Evolutionary conservation across 2,329 filamentous ascomycete species (phyloP).

Genomic region (Cercospora zeina): DNA sequence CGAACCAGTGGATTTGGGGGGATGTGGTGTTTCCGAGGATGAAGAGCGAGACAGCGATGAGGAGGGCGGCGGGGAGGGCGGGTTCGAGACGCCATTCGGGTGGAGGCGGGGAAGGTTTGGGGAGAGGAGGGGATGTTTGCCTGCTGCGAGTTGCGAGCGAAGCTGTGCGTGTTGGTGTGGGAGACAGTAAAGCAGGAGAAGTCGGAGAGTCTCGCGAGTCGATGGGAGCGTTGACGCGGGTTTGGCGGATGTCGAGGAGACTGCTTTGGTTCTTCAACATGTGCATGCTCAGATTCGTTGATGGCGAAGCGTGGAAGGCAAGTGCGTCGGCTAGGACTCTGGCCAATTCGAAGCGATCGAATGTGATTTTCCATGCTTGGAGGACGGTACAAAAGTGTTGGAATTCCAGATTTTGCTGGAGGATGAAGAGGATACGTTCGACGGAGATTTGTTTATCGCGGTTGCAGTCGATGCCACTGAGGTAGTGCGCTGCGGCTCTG

Average conservation of each 20-base stretch:
- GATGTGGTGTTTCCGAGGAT: constrained; percentile 41
- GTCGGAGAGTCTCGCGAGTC: constrained; percentile 16
- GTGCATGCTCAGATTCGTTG: constrained; percentile 10
- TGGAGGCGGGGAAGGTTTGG: constrained; percentile 8
- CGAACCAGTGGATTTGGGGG: constrained; percentile 50
- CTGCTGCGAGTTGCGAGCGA: neutral
- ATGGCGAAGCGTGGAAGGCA: constrained; percentile 5
- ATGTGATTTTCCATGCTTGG: constrained; percentile 24
- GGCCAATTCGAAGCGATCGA: constrained; percentile 30
- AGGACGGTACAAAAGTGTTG: constrained; percentile 29
- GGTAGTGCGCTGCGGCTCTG: constrained; percentile 28
- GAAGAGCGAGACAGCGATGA: constrained; percentile 26
- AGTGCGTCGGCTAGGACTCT: constrained; percentile 29
- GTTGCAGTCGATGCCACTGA: constrained; percentile 29
- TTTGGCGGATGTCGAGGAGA: constrained; percentile 16
- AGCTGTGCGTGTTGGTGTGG: neutral
- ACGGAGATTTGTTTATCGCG: constrained; percentile 26
- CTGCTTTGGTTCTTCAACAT: constrained; percentile 2
- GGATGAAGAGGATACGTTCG: constrained; percentile 26
- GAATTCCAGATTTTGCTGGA: constrained; percentile 29
- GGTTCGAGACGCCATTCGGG: constrained; percentile 29
- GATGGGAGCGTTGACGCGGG: constrained; percentile 19
- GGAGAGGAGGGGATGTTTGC: neutral
- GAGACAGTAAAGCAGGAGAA: neutral
- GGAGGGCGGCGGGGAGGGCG: constrained; percentile 25